Conservation (phyloP, 345 rosid genomes). For the Brassica juncea region DNA sequence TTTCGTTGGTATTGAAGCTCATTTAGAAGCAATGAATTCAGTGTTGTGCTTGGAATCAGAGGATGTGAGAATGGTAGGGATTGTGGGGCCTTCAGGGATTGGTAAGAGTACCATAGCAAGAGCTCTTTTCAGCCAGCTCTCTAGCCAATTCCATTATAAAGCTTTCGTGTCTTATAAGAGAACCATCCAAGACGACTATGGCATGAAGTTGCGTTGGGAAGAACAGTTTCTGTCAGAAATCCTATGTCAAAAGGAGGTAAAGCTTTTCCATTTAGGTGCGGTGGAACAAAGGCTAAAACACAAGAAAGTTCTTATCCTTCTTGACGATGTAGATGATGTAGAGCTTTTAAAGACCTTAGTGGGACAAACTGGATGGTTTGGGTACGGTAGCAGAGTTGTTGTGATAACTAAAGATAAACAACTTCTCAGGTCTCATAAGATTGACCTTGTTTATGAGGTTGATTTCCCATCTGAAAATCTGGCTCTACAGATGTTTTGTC, state of each 20-base stretch:
- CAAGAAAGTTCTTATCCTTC: slow-evolving; percentile 3
- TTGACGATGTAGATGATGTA: not conserved
- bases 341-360: not conserved
- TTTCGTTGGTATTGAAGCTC: not conserved
- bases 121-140: not conserved
- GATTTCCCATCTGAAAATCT: not conserved
- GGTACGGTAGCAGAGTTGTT: not conserved
- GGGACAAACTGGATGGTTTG: slow-evolving; percentile 9
- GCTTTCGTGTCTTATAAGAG: not conserved
- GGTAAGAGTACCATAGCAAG: not conserved
- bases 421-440: slow-evolving; percentile 2
- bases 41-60: not conserved
- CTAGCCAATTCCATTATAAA: not conserved
- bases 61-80: not conserved
- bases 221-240: slow-evolving; percentile 39
- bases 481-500: slow-evolving; percentile 2
- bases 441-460: not conserved
- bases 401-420: slow-evolving; percentile 1
- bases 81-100: not conserved
- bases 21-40: not conserved
- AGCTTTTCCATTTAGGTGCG: not conserved
- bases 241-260: slow-evolving; percentile 18
- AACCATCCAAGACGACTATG: not conserved
- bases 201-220: slow-evolving; percentile 35
- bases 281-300: slow-evolving; percentile 7